phyloP scores from a whole-genome alignment of 257 asterid species.

The Solanum rostratum region DNA sequence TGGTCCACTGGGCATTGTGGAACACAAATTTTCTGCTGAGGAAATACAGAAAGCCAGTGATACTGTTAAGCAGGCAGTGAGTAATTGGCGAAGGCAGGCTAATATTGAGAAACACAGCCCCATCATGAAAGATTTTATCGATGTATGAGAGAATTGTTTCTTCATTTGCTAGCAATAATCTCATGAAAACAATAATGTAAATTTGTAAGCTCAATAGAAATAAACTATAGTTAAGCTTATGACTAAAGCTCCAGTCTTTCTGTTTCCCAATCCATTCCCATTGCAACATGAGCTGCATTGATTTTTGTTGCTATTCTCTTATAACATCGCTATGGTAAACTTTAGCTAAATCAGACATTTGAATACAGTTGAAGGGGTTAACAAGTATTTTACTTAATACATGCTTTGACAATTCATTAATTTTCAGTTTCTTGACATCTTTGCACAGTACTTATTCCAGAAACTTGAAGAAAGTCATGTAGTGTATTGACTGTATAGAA shows the following conservation, averaged over 20 bases:
- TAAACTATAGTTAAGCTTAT: not conserved
- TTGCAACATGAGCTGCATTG: not conserved
- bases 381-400: not conserved
- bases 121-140: constrained; percentile 62
- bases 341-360: not conserved
- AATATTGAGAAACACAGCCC: constrained; percentile 42
- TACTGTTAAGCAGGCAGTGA: constrained; percentile 55
- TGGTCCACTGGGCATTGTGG: constrained; percentile 84
- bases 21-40: constrained; percentile 73
- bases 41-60: constrained; percentile 58
- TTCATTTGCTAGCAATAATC: not conserved
- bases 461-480: not conserved
- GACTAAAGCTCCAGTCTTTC: not conserved
- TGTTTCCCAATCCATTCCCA: not conserved
- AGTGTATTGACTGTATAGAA: not conserved
- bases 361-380: not conserved
- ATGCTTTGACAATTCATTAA: not conserved
- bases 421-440: not conserved
- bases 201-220: not conserved
- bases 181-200: not conserved
- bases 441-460: not conserved
- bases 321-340: not conserved
- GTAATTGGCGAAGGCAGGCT: constrained; percentile 66
- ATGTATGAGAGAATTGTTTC: constrained; percentile 6
- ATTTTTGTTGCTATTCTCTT: not conserved